A percentile compares a stretch with the other conserved stretches of the same genome.
Conservation (phyloP, 2,329 filamentous ascomycete species). For the Grosmannia clavigera region DNA sequence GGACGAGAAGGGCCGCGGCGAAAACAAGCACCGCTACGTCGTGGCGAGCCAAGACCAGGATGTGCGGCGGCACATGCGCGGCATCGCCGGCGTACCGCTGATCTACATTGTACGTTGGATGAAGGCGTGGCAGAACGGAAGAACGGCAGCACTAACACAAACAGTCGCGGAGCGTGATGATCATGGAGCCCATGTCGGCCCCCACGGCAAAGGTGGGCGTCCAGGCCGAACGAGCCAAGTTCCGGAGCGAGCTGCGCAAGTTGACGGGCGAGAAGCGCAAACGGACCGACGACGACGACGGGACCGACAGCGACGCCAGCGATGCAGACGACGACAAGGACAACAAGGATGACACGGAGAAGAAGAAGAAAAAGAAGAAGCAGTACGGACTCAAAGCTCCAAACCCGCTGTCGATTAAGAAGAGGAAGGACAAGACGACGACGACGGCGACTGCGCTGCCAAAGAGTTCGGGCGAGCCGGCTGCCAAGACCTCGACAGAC, state of each 20-base stretch:
- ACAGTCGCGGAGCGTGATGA: slow-evolving; percentile 51
- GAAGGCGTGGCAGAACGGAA: not conserved
- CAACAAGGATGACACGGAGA: slow-evolving; percentile 29
- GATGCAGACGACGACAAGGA: slow-evolving; percentile 23
- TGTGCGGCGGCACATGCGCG: slow-evolving; percentile 49
- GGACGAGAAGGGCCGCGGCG: slow-evolving; percentile 60
- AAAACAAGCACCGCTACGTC: slow-evolving; percentile 69
- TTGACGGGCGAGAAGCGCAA: slow-evolving; percentile 34
- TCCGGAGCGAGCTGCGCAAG: slow-evolving; percentile 54
- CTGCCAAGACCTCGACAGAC: not conserved
- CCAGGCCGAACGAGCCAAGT: slow-evolving; percentile 61
- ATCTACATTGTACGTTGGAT: slow-evolving; percentile 48
- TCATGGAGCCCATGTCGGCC: slow-evolving; percentile 56
- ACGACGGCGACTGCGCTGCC: not conserved
- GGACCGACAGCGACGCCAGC: not conserved
- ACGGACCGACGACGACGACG: slow-evolving; percentile 20
- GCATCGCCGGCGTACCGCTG: slow-evolving; percentile 59
- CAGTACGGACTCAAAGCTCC: slow-evolving; percentile 19
- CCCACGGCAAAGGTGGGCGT: slow-evolving; percentile 51
- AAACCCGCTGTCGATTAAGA: slow-evolving; percentile 23
- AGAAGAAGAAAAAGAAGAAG: slow-evolving; percentile 22
- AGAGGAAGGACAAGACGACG: slow-evolving; percentile 20
- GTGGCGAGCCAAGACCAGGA: slow-evolving; percentile 61
- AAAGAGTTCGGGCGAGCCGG: not conserved
- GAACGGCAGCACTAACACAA: not conserved